phyloP scores from a whole-genome alignment of 129 eudicot species.

The Cynara cardunculus region DNA sequence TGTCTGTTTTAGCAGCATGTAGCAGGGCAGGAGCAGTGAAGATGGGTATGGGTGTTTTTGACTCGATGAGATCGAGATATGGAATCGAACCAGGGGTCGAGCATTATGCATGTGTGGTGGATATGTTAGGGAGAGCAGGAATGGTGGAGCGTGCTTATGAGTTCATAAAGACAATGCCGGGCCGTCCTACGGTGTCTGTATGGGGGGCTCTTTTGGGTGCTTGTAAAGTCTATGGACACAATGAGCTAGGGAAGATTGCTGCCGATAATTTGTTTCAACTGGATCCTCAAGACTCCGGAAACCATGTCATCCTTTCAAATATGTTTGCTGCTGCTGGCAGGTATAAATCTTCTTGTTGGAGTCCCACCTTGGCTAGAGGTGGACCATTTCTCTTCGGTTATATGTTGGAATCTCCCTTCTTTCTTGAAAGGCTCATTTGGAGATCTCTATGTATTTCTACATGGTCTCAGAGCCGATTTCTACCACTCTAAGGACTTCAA shows the following conservation, averaged over 20 bases:
- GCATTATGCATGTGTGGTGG: slow-evolving; percentile 82
- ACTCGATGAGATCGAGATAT: slow-evolving; percentile 54
- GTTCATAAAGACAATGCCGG: slow-evolving; percentile 51
- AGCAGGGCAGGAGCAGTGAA: slow-evolving; percentile 72
- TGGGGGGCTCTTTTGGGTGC: slow-evolving; percentile 91
- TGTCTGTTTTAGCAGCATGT: slow-evolving; percentile 69
- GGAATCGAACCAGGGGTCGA: slow-evolving; percentile 65
- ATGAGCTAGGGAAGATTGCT: slow-evolving; percentile 67
- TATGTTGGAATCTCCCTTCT: too few species aligned
- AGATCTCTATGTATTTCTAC: neutral
- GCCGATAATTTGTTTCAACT: slow-evolving; percentile 72
- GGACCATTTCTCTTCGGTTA: too few species aligned
- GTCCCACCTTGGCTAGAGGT: too few species aligned
- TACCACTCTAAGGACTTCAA: neutral
- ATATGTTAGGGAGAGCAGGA: slow-evolving; percentile 83
- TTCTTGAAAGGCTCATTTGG: neutral
- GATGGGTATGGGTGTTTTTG: slow-evolving; percentile 55
- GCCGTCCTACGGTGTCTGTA: slow-evolving; percentile 54
- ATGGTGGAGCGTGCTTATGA: slow-evolving; percentile 67
- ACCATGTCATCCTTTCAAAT: slow-evolving; percentile 71
- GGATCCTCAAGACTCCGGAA: slow-evolving; percentile 81
- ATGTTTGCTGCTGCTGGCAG: slow-evolving; percentile 84
- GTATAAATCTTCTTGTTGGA: slow-evolving; percentile 21
- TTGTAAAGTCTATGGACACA: slow-evolving; percentile 63
- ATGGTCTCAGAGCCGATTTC: neutral